Base-by-base conservation (phyloP, 352 stramenopile species). In the Phytophthora palmivora region DNA sequence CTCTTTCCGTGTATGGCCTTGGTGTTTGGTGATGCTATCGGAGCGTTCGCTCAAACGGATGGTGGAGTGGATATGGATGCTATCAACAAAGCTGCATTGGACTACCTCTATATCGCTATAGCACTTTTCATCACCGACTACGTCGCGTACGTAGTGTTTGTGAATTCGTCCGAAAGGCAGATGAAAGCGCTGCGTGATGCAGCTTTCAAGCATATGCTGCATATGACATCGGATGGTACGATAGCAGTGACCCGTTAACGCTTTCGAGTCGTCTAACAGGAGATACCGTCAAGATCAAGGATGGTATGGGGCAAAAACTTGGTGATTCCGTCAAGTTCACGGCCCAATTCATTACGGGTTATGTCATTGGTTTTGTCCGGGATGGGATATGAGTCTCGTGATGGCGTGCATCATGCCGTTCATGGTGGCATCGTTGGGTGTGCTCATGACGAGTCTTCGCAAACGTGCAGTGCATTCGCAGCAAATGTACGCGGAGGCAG, bases 281-380 rank as follows among this genome's bases (percentile, higher is more conserved):
- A n/a, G n/a, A n/a, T n/a, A n/a, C n/a, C n/a, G n/a, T n/a, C n/a
- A n/a, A n/a, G n/a, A n/a, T n/a, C n/a, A 81, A 79, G 46, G 65
- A 84, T 41, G 76, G 64, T n/a, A 82, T 81, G 74, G 74, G 71
- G n/a, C 38, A 74, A 15, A 82, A 85, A 46, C 61, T 85, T 4
- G 53, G 71, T 19, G 73, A 85, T 41, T 56, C 53, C 6, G 32
- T 80, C 52, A 72, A 73, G 18, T 85, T 62, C 48, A 50, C 43
- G 11, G 57, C 16, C n/a, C 73, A 81, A 55, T 82, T 82, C 46
- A 39, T 80, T 12, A 47, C 48, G 0, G 72, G 75, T 16, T 79
- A 76, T 44, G 28, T 70, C 19, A 79, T 85, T 43, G 76, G 70
- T n/a, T 70, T 85, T 46, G 49, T 30, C 14, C 54, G 59, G 72